Evolutionary conservation across 2,329 filamentous ascomycete species (phyloP).

Genomic region (Fusarium abutilonis): DNA sequence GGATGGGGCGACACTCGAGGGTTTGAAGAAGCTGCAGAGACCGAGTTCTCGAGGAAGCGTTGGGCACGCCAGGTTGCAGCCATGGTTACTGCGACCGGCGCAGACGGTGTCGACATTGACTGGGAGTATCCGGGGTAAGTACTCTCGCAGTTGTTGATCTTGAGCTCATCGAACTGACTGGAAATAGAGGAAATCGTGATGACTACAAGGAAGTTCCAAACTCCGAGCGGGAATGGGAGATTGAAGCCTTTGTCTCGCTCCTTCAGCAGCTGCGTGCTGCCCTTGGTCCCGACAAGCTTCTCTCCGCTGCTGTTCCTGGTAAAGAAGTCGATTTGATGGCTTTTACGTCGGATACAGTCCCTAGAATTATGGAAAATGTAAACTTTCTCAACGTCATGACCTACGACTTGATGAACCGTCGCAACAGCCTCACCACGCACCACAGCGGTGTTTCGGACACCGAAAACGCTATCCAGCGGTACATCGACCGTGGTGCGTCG

Average conservation of each 20-base stretch:
- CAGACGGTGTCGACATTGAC: constrained; percentile 73
- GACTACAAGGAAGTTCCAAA: constrained; percentile 75
- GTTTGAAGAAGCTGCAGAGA: constrained; percentile 67
- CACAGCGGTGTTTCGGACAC: constrained; percentile 70
- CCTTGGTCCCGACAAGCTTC: constrained; percentile 65
- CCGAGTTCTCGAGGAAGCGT: constrained; percentile 59
- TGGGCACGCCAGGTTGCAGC: constrained; percentile 72
- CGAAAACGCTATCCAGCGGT: constrained; percentile 64
- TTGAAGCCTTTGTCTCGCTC: constrained; percentile 70
- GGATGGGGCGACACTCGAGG: constrained; percentile 77
- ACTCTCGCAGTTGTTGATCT: background rate
- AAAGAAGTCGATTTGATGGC: constrained; percentile 73
- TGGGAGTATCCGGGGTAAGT: constrained; percentile 69
- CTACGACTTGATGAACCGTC: constrained; percentile 76
- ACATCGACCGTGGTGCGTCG: constrained; percentile 64
- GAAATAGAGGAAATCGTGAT: constrained; percentile 69
- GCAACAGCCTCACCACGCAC: constrained; percentile 70
- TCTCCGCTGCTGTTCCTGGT: constrained; percentile 76
- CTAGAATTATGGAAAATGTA: constrained; percentile 66
- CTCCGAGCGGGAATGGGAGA: constrained; percentile 66
- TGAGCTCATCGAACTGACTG: constrained; percentile 3
- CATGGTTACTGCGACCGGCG: constrained; percentile 69
- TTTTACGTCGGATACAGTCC: constrained; percentile 67
- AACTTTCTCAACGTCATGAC: constrained; percentile 77
- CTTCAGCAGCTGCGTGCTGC: constrained; percentile 66